Evolutionary conservation across 179 eudicot species (phyloP), one percentile per base, ranked within the genome.

Genomic region (Pouteria campechiana): DNA sequence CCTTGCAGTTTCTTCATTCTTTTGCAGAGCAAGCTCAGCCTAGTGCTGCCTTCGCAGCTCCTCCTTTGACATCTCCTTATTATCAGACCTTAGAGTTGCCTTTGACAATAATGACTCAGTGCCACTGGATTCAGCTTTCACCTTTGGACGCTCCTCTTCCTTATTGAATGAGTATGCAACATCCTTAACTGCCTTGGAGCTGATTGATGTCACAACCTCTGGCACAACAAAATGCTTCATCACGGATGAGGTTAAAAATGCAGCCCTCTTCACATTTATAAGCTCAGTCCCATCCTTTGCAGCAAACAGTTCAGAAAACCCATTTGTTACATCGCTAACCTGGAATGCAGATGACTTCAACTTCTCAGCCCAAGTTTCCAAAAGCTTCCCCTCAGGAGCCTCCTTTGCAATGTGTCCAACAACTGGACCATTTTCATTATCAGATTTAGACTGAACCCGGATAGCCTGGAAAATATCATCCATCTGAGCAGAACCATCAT

Each of bases 11-110:
- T 89, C 97, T 61, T 81, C 95, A 47, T 79, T 89, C 73, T 86
- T 89, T 58, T 79, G 93, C 37, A 86, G 93, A 23, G 95, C 97
- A 50, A 89, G 86, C 67, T 78, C 97, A 1, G 86, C 90, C 63
- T 89, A 95, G 46, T 89, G 95, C 72, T 76, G 95, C 67, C 80
- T 81, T 38, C 95, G 52, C 0, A 61, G 72, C 55, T 89, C 97
- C 54, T 89, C 95, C 65, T 74, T 78, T 22, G 93, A 75, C 30
- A 78, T 67, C 67, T 76, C 95, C 30, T 72, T 75, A 33, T 80
- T 81, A 46, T 74, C 89, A 27, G 97, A 89, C 45, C 95, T 65
- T 14, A 85, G 84, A 20, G 82, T 78, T 44, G 97, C 79, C 65
- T 89, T 89, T 9, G 80, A 62, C 29, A 46, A 66, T n/a, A 70